A percentile compares a stretch with the other conserved stretches of the same genome.
Evolutionary conservation across 1,284 basidiomycete genomes (phyloP).

Genomic region (Puccinia sorghi): DNA sequence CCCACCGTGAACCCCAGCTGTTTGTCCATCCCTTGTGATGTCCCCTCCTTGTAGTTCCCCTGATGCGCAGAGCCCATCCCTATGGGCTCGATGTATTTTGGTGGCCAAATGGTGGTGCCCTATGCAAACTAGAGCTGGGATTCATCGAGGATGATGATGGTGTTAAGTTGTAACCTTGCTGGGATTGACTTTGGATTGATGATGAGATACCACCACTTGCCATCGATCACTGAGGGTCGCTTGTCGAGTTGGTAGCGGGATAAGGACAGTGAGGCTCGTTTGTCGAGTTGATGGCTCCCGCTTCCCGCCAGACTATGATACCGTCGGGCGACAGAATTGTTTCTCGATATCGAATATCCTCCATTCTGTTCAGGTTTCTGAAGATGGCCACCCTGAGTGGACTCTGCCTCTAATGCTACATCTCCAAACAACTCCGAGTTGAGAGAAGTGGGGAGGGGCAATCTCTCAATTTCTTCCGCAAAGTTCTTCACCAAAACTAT

Average conservation of each 20-base stretch:
- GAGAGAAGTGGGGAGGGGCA: slow-evolving; percentile 53
- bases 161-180: slow-evolving; percentile 16
- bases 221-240: background rate
- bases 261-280: too few relatives aligned
- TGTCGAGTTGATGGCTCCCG: background rate
- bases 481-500: slow-evolving; percentile 83
- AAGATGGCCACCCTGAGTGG: background rate
- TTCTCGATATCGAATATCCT: slow-evolving; percentile 6
- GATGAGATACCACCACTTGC: background rate
- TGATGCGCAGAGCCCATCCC: too few relatives aligned
- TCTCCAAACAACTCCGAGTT: background rate
- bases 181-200: slow-evolving; percentile 2
- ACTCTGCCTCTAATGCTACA: background rate
- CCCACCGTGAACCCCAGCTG: background rate
- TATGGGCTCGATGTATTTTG: too few relatives aligned
- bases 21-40: background rate
- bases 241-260: too few relatives aligned
- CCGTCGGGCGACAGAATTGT: slow-evolving; percentile 18
- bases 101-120: background rate
- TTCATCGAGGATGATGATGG: slow-evolving; percentile 5
- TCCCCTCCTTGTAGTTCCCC: background rate
- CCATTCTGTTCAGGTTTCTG: slow-evolving; percentile 12
- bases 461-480: slow-evolving; percentile 70
- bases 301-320: background rate
- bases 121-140: background rate